Percentiles rank a stretch among this genome's conserved stretches.
Conservation (phyloP, 257 asterid genomes). For the Thymus quinquecostatus region DNA sequence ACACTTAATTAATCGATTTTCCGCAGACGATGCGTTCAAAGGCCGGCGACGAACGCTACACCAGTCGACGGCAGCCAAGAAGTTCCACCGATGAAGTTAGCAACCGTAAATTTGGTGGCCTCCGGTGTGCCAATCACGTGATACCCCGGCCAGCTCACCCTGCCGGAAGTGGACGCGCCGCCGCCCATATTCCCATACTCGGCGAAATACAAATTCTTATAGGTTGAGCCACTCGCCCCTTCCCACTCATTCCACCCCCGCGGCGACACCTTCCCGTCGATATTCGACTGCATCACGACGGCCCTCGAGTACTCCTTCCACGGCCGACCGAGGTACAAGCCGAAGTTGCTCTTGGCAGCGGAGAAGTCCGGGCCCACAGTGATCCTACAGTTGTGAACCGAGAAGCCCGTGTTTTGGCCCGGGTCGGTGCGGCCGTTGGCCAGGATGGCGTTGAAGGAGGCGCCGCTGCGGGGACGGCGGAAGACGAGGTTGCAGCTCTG, state of each 20-base stretch:
- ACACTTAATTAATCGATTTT: no score
- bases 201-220: slow-evolving; percentile 49
- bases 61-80: slow-evolving; percentile 75
- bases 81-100: slow-evolving; percentile 52
- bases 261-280: slow-evolving; percentile 42
- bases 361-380: slow-evolving; percentile 43
- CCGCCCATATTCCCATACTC: slow-evolving; percentile 58
- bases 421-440: slow-evolving; percentile 68
- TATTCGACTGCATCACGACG: slow-evolving; percentile 58
- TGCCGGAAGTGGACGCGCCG: slow-evolving; percentile 47
- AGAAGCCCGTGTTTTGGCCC: slow-evolving; percentile 66
- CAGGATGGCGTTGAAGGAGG: slow-evolving; percentile 51
- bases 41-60: slow-evolving; percentile 55
- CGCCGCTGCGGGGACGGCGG: slow-evolving; percentile 45
- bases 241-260: slow-evolving; percentile 75
- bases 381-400: slow-evolving; percentile 53
- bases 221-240: slow-evolving; percentile 42
- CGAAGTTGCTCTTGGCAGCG: slow-evolving; percentile 22
- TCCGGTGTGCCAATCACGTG: slow-evolving; percentile 47
- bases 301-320: slow-evolving; percentile 65
- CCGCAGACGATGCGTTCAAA: slow-evolving; percentile 6
- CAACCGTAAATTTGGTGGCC: slow-evolving; percentile 55
- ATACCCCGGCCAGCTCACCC: slow-evolving; percentile 63
- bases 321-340: slow-evolving; percentile 57
- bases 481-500: slow-evolving; percentile 46